Base-by-base conservation (phyloP, 192 early-diverging fungal genomes). In the Mortierella alpina region DNA sequence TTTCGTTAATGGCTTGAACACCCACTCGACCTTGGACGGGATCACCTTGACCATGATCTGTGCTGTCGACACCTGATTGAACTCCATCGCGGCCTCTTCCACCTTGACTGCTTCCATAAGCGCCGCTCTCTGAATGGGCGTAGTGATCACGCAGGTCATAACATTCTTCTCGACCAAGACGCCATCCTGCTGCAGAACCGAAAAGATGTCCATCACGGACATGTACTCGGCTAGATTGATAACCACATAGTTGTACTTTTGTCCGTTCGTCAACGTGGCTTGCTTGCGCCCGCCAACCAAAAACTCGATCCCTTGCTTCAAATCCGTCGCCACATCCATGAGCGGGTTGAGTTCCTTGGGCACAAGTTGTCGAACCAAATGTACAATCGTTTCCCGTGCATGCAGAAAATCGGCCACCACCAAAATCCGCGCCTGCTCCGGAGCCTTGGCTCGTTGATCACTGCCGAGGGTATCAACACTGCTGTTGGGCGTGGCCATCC, bases 1-100 rank as follows among this genome's bases (percentile, higher is more conserved):
- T 54, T 85, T 76, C 18, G 86, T 89, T 65, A 87, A 31, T 2
- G 88, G 88, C 57, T 89, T 89, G 70, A 87, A 89, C 13, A 89
- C 84, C 77, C 87, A 89, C 31, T 86, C 88, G 31, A 83, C 78
- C 12, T 71, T 77, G 10, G 67, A 40, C 6, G 85, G 85, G 17
- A 73, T 74, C 56, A 73, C 70, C 51, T 78, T 73, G 55, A 40
- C n/a, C 18, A 51, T 41, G 13, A 53, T 39, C 6, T 52, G 20
- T 0, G 20, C 46, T 17, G 18, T 57, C 22, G 31, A 18, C 12
- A 63, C 18, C 56, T 64, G 63, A 41, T 51, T 57, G 9, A 60
- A 39, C 8, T 85, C 76, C 52, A 68, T 49, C 23, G 73, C 68
- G 2, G 58, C 73, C 39, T 81, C 72, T 48, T 77, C 73, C 2